These are phyloP conservation scores for Pseudogymnoascus destructans DNA, from an alignment of 2,329 filamentous ascomycete genomes.

Conservation along the genomic window DNA sequence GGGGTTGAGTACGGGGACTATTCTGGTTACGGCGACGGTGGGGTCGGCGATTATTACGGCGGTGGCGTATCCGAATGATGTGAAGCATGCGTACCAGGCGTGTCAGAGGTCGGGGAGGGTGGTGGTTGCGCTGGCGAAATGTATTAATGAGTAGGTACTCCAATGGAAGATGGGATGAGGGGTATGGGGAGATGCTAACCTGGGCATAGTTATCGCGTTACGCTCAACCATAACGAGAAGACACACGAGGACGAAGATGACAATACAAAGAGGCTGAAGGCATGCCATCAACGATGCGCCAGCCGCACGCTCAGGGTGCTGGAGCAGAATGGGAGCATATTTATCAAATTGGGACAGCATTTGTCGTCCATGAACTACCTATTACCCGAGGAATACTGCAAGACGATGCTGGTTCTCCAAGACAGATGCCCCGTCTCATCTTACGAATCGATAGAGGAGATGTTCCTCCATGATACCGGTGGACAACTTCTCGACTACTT, in stretches of 20 bases:
- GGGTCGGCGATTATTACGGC: slow-evolving; percentile 16
- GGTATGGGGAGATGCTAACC: not conserved
- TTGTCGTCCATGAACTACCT: slow-evolving; percentile 90
- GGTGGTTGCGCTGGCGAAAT: slow-evolving; percentile 57
- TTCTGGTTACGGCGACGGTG: slow-evolving; percentile 16
- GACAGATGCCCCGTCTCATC: slow-evolving; percentile 92
- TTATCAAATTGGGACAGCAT: slow-evolving; percentile 95
- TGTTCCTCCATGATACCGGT: slow-evolving; percentile 79
- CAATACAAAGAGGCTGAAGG: slow-evolving; percentile 54
- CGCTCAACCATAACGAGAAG: slow-evolving; percentile 57
- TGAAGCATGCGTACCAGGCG: slow-evolving; percentile 63
- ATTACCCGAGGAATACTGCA: slow-evolving; percentile 81
- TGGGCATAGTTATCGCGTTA: slow-evolving; percentile 63
- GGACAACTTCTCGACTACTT: slow-evolving; percentile 70
- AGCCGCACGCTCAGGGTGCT: slow-evolving; percentile 73
- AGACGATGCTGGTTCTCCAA: slow-evolving; percentile 89
- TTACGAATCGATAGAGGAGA: slow-evolving; percentile 68
- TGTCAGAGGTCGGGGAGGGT: slow-evolving; percentile 70
- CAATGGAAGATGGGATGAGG: not conserved
- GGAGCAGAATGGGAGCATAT: slow-evolving; percentile 95
- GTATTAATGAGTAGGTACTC: slow-evolving; percentile 69
- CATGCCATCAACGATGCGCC: slow-evolving; percentile 87
- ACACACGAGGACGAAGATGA: slow-evolving; percentile 45
- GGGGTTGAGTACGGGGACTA: slow-evolving; percentile 13
- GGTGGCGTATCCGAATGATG: slow-evolving; percentile 50